phyloP scores from a whole-genome alignment of 495 filamentous ascomycete genomes.

The Tuber umbilicatum region DNA sequence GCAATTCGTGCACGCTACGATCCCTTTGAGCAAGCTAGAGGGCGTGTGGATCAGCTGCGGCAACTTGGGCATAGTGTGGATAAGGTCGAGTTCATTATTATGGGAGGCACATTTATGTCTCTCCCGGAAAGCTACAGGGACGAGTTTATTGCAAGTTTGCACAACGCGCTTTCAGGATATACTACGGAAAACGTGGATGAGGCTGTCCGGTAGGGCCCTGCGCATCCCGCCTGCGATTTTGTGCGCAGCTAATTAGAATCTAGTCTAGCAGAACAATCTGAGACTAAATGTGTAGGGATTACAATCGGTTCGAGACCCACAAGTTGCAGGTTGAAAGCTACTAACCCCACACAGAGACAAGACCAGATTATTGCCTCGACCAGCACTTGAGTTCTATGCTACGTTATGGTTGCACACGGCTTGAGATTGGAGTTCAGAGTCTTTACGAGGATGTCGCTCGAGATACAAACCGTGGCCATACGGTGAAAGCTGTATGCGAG shows the following conservation, averaged over 20 bases:
- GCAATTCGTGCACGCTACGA: conserved; percentile 96
- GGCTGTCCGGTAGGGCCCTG: conserved; percentile 70
- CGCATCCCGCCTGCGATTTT: neutral
- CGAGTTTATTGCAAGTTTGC: conserved; percentile 86
- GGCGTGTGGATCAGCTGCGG: conserved; percentile 93
- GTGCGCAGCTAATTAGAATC: conserved; percentile 58
- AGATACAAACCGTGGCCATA: conserved; percentile 95
- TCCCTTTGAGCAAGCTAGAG: conserved; percentile 93
- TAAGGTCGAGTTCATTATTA: conserved; percentile 99
- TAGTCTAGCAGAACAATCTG: conserved; percentile 45
- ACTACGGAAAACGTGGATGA: conserved; percentile 88
- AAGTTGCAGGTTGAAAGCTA: neutral
- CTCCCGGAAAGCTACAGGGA: conserved; percentile 80
- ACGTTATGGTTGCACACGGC: conserved; percentile 86
- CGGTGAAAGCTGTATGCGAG: conserved; percentile 85
- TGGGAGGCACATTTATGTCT: conserved; percentile 99
- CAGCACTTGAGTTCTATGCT: conserved; percentile 90
- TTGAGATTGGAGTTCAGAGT: conserved; percentile 93
- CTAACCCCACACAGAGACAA: conserved; percentile 55
- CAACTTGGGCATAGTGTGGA: conserved; percentile 91
- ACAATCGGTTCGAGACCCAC: conserved; percentile 56
- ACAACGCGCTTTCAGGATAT: conserved; percentile 93
- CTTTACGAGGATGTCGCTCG: conserved; percentile 97
- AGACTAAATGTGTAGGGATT: conserved; percentile 85
- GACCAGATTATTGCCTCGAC: conserved; percentile 92